Evolutionary conservation across 23 red algal genomes (phyloP).

Genomic region (Agarophyton chilense): DNA sequence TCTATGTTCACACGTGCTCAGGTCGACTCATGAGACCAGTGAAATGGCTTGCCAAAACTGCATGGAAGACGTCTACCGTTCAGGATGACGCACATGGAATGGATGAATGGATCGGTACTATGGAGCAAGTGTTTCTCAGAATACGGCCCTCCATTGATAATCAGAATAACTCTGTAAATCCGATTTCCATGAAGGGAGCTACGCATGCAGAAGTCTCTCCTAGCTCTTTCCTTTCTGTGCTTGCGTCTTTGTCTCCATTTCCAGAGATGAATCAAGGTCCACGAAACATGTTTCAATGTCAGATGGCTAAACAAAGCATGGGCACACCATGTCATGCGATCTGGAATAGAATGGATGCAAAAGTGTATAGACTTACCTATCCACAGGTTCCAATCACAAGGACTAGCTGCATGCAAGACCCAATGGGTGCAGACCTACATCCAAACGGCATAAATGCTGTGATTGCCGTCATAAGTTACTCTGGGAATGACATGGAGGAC

Average conservation of each 20-base stretch:
- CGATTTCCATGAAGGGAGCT: constrained; percentile 40
- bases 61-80: not conserved
- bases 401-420: constrained; percentile 58
- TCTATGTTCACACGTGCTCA: constrained; percentile 76
- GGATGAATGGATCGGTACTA: constrained; percentile 77
- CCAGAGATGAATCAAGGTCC: constrained; percentile 98
- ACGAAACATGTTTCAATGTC: constrained; percentile 98
- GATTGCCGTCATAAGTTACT: constrained; percentile 95
- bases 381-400: constrained; percentile 86
- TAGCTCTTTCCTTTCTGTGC: constrained; percentile 72
- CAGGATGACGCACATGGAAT: constrained; percentile 17
- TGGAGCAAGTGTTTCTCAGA: constrained; percentile 87
- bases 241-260: constrained; percentile 91
- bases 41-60: constrained; percentile 53
- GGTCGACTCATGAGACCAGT: constrained; percentile 84
- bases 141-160: constrained; percentile 48
- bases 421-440: constrained; percentile 78
- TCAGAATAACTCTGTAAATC: constrained; percentile 45
- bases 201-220: constrained; percentile 83
- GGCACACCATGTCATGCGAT: constrained; percentile 85
- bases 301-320: constrained; percentile 98
- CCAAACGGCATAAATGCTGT: constrained; percentile 94
- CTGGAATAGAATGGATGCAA: constrained; percentile 78
- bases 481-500: constrained; percentile 99
- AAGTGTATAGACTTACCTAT: constrained; percentile 81